Evolutionary conservation across 768 basidiomycete genomes (phyloP).

Genomic region (Mrakia blollopis): DNA sequence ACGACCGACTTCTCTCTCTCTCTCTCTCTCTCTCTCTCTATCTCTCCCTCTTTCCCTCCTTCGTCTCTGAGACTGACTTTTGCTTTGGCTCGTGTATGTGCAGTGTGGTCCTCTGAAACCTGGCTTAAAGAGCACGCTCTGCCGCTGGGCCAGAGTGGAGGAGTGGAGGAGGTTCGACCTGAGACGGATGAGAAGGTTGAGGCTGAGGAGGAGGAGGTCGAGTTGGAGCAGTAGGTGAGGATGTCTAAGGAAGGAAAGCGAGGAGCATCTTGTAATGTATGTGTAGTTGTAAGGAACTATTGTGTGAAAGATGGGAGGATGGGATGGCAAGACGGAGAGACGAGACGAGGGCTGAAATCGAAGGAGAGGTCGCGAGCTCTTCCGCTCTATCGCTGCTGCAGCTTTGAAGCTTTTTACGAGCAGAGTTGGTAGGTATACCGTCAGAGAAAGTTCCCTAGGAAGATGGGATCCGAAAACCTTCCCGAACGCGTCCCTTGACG

Average conservation of each 20-base stretch:
- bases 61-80: background rate
- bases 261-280: background rate
- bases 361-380: too few relatives aligned
- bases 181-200: background rate
- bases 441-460: too few relatives aligned
- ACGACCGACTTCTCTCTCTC: background rate
- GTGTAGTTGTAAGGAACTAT: background rate
- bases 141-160: background rate
- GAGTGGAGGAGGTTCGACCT: background rate
- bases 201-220: background rate
- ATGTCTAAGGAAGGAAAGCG: background rate
- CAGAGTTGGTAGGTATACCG: too few relatives aligned
- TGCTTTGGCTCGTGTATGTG: background rate
- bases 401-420: too few relatives aligned
- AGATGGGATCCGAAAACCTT: too few relatives aligned
- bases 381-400: too few relatives aligned
- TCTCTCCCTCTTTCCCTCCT: background rate
- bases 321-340: too few relatives aligned
- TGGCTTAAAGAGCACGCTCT: conserved; percentile 7
- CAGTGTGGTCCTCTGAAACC: background rate
- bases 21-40: background rate
- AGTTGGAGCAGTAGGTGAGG: conserved; percentile 10
- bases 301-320: too few relatives aligned
- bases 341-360: too few relatives aligned
- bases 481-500: too few relatives aligned